Evolutionary conservation across 495 filamentous ascomycete genomes (phyloP).

Genomic region (Hyaloscypha bicolor): DNA sequence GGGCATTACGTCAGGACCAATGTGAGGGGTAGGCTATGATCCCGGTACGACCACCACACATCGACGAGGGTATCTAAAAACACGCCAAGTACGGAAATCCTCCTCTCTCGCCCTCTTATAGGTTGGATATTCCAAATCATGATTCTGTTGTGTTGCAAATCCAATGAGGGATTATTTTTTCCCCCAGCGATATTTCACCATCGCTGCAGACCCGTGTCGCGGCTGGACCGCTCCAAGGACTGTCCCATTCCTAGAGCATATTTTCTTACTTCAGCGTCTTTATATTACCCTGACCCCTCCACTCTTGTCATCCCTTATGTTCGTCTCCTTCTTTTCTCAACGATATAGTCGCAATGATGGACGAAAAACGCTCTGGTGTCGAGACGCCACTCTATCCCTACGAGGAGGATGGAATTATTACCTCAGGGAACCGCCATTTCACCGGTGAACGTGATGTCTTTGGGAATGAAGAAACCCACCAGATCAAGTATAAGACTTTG

Average conservation of each 20-base stretch:
- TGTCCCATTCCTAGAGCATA: too few species aligned
- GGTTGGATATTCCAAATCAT: not conserved
- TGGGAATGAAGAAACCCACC: conserved; percentile 41
- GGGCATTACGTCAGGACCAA: not conserved
- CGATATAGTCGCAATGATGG: not conserved
- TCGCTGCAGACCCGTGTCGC: too few species aligned
- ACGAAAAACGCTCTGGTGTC: not conserved
- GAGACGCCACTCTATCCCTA: not conserved
- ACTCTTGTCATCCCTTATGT: not conserved
- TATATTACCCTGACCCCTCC: not conserved
- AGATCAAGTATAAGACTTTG: conserved; percentile 61
- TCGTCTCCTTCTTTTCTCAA: not conserved
- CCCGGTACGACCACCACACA: not conserved
- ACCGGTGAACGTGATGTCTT: conserved; percentile 26
- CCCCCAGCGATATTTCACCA: not conserved
- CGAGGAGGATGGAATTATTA: conserved; percentile 3
- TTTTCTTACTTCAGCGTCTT: too few species aligned
- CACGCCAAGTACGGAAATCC: not conserved
- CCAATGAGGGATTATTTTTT: not conserved
- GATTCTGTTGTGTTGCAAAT: not conserved
- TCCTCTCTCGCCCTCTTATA: not conserved
- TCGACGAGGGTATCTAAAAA: not conserved
- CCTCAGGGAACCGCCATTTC: not conserved
- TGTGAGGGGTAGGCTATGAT: too few species aligned
- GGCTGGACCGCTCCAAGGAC: too few species aligned